Evolutionary conservation across 768 basidiomycete genomes (phyloP).

Genomic region (Crepidotus variabilis): DNA sequence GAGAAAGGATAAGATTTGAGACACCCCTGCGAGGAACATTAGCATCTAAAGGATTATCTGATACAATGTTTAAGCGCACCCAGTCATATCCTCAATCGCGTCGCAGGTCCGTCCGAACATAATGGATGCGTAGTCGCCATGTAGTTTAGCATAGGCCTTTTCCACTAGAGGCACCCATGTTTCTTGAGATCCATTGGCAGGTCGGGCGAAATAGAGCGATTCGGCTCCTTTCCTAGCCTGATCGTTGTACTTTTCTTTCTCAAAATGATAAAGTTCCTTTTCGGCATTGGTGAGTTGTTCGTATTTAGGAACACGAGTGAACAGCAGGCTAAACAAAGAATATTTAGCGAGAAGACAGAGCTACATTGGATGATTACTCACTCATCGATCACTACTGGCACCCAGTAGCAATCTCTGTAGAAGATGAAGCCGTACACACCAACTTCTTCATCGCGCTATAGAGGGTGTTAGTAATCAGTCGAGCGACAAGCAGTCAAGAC

Average conservation of each 20-base stretch:
- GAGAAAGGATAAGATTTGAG: conserved; percentile 19
- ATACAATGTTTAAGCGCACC: conserved; percentile 26
- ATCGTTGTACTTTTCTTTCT: conserved; percentile 42
- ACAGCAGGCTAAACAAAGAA: conserved; percentile 42
- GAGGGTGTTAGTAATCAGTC: not conserved
- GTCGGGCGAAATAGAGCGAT: conserved; percentile 46
- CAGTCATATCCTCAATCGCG: conserved; percentile 55
- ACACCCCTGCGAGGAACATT: conserved; percentile 24
- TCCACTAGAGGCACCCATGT: conserved; percentile 58
- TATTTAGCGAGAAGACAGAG: not conserved
- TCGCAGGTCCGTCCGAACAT: conserved; percentile 40
- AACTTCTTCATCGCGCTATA: conserved; percentile 44
- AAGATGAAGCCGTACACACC: conserved; percentile 61
- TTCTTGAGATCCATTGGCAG: conserved; percentile 38
- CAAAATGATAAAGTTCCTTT: conserved; percentile 45
- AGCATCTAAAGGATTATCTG: conserved; percentile 16
- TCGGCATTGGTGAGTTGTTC: conserved; percentile 40
- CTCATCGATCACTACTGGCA: conserved; percentile 55
- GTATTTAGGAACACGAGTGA: conserved; percentile 46
- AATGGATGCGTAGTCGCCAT: conserved; percentile 46
- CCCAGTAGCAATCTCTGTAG: conserved; percentile 49
- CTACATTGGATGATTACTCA: conserved; percentile 19
- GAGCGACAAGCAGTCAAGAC: conserved; percentile 3
- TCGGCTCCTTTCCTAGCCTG: conserved; percentile 44
- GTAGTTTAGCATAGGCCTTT: conserved; percentile 57